Percentiles rank a stretch among this genome's conserved stretches.
phyloP scores from a whole-genome alignment of 495 filamentous ascomycete genomes.

The Penicillium waksmanii region DNA sequence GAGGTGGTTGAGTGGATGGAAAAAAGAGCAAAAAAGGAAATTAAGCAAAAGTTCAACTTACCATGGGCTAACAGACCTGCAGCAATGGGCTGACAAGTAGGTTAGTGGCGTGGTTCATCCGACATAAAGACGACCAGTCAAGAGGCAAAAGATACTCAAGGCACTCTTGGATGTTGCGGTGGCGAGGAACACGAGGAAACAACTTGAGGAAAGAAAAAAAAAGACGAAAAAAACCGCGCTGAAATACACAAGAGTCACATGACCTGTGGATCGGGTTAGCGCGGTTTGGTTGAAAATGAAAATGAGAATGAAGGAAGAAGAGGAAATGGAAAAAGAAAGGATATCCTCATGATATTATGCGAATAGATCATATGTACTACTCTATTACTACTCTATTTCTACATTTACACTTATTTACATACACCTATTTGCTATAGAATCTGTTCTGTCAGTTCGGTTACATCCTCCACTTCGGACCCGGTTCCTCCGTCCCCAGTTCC shows the following conservation, averaged over 20 bases:
- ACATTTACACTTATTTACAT: not conserved
- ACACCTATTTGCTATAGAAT: not conserved
- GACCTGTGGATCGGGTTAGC: conserved; percentile 33
- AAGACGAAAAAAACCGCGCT: conserved; percentile 37
- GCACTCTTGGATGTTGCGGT: not conserved
- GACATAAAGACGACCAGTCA: not conserved
- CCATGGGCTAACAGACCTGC: conserved; percentile 14
- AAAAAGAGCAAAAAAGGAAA: conserved; percentile 14
- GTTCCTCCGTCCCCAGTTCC: conserved; percentile 39
- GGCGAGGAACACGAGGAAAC: conserved; percentile 15
- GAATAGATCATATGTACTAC: not conserved
- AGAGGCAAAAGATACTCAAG: not conserved
- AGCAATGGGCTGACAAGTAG: conserved; percentile 26
- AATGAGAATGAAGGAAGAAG: conserved; percentile 8
- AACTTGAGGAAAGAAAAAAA: conserved; percentile 21
- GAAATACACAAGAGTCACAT: conserved; percentile 32
- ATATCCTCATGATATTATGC: not conserved
- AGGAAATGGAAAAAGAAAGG: not conserved
- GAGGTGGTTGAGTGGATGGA: not conserved
- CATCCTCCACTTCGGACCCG: conserved; percentile 38
- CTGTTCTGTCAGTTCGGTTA: conserved; percentile 27
- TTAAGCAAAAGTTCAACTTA: conserved; percentile 31
- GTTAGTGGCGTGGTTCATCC: conserved; percentile 21
- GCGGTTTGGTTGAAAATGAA: conserved; percentile 21
- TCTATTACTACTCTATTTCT: not conserved